These are phyloP conservation scores for Sphagnum tenellum DNA, from an alignment of 225 moss, liverwort and hornwort species.

Conservation along the genomic window DNA sequence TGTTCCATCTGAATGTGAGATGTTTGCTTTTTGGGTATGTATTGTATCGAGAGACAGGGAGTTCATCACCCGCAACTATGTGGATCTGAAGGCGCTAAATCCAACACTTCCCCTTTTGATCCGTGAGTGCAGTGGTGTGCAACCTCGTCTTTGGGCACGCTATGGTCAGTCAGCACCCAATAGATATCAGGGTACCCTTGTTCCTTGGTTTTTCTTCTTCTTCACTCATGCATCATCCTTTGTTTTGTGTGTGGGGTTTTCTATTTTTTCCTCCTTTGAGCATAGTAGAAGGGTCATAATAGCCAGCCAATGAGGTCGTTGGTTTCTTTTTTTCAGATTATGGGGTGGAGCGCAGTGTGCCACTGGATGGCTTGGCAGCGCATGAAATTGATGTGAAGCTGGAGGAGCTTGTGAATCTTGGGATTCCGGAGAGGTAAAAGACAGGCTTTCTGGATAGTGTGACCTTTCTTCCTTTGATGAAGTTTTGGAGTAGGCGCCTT, in stretches of 20 bases:
- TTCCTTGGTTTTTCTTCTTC: too few relatives aligned
- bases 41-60: slow-evolving; percentile 34
- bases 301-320: not conserved
- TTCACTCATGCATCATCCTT: too few relatives aligned
- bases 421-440: slow-evolving; percentile 15
- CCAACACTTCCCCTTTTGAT: slow-evolving; percentile 83
- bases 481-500: too few relatives aligned
- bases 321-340: slow-evolving; percentile 36
- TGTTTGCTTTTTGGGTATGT: not conserved
- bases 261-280: too few relatives aligned
- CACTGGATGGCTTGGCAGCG: slow-evolving; percentile 78
- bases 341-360: slow-evolving; percentile 82
- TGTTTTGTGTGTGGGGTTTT: too few relatives aligned
- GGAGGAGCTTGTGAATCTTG: slow-evolving; percentile 63
- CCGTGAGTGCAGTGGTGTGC: slow-evolving; percentile 84
- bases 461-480: too few relatives aligned
- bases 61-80: slow-evolving; percentile 75
- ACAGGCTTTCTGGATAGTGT: not conserved
- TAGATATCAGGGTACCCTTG: too few relatives aligned
- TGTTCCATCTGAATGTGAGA: not conserved
- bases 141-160: slow-evolving; percentile 92
- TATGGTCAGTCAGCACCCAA: slow-evolving; percentile 28
- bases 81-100: slow-evolving; percentile 81
- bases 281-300: not conserved
- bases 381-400: slow-evolving; percentile 64